Base-by-base conservation (phyloP, 306 rosid genomes). In the Vicia sativa region DNA sequence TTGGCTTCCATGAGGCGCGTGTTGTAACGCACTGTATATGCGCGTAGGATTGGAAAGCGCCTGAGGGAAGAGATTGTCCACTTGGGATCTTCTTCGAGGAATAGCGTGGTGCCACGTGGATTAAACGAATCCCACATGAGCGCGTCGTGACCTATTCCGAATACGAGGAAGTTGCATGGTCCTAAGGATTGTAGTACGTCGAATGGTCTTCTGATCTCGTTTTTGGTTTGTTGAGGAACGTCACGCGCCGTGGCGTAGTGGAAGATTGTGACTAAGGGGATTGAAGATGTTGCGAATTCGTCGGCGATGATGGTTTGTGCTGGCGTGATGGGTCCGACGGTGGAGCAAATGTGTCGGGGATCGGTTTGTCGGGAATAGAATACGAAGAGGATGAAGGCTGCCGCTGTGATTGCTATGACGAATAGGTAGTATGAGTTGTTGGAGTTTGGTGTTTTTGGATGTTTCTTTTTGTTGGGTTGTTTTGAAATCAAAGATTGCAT, bases 91-190 rank as follows among this genome's bases (percentile, higher is more conserved):
- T 92, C 98, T 54, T 92, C 96, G 9, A 92, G 83, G 70, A 89
- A 92, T n/a, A 90, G 15, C 0, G 98, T 92, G 26, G 38, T 82
- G 74, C 98, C 98, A 28, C 74, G 79, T 44, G 96, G 86, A 21
- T 92, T 92, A 11, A 92, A 76, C 9, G 96, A 68, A 59, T 86
- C 87, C 98, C 98, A 89, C 96, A 92, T 89, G 45, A 87, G 83
- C 5, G 98, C 85, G 72, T 92, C 96, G 65, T 86, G 81, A 9
- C 96, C 98, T 8, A 90, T 69, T 0, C 96, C 98, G 60, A 89
- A 89, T 0, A 92, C 82, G 13, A 92, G 92, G 65, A 92, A 86
- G 72, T 89, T 92, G 82, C 92, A 84, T 2, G 92, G 95, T 2
- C 84, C 74, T 19, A 86, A 67, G 15, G 84, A 56, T 58, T 78